Evolutionary conservation across 305 asterid genomes (phyloP), one percentile per base, ranked within the genome.

Genomic region (Petunia hybrid): DNA sequence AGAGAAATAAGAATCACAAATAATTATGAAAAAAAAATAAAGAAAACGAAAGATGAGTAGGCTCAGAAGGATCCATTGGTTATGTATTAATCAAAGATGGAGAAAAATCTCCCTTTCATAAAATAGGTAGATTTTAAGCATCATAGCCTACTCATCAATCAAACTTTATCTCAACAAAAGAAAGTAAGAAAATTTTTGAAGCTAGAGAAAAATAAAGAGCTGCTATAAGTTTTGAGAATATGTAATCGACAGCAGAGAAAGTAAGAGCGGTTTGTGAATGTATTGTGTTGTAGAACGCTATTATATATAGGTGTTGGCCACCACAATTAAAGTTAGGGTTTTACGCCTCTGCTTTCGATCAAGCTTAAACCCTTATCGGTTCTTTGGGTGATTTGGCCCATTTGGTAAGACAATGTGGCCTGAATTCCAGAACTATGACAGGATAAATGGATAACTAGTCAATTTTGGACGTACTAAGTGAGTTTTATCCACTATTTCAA

Each of bases 31-130:
- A 40, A 46, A 73, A 6, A 1, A 6, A 35, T 1, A 48, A 73
- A 71, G 16, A 8, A 14, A 55, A 55, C 42, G 3, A 53, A 14
- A 0, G 2, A 38, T 38, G 77, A 60, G 78, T 78, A 80, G 79
- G 94, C 98, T 95, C 99, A 93, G 97, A 90, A 95, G 99, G 99
- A 93, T 95, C 99, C 98, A 93, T 93, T 95, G 99, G 98, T 89
- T 83, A 87, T 80, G 56, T 73, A 12, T 31, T 86, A 91, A 90
- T 93, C 98, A 95, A 48, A 80, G 84, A 87, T 74, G 87, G 64
- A 80, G 22, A 42, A 8, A 46, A 56, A 40, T 53, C 61, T 84
- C 80, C 89, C 89, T 80, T 76, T 93, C 98, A 93, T 81, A 89
- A 95, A 93, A 92, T 95, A 93, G 97, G 95, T 92, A 93, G 95